Conservation (phyloP, 2,329 filamentous ascomycete species). For the Trichophaea hybrida region DNA sequence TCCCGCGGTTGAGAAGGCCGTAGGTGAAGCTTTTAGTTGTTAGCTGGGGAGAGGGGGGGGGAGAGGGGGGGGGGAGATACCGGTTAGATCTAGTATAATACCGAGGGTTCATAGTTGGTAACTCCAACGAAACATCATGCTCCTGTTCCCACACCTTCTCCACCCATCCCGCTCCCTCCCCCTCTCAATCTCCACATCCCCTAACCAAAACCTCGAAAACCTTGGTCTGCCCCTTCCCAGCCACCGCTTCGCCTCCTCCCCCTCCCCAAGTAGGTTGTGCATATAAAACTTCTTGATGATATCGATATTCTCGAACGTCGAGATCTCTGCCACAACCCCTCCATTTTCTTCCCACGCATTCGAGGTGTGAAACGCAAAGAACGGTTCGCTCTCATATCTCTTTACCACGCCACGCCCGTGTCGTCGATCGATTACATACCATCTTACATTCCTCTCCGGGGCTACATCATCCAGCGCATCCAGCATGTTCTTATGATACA, state of each 20-base stretch:
- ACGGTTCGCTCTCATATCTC: constrained; percentile 50
- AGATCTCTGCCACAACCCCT: constrained; percentile 50
- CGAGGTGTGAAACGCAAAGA: constrained; percentile 67
- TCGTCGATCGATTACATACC: constrained; percentile 60
- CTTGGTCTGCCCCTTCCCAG: constrained; percentile 10
- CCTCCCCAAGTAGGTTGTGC: constrained; percentile 41
- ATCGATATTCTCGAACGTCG: constrained; percentile 53
- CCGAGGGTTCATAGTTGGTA: constrained; percentile 50
- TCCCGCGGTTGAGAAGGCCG: constrained; percentile 41
- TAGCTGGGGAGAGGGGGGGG: constrained; percentile 29
- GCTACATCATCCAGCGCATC: constrained; percentile 55
- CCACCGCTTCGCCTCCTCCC: constrained; percentile 12
- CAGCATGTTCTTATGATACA: constrained; percentile 52
- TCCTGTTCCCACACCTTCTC: constrained; percentile 16
- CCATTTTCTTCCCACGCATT: constrained; percentile 57
- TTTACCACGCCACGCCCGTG: constrained; percentile 45
- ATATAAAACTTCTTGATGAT: constrained; percentile 47
- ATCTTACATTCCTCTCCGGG: constrained; percentile 42
- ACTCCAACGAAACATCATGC: constrained; percentile 33
- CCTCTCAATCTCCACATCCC: not conserved
- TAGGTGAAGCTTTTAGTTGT: constrained; percentile 40
- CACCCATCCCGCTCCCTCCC: constrained; percentile 3
- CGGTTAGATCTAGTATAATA: constrained; percentile 28
- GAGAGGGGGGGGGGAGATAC: constrained; percentile 32
- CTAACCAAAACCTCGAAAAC: constrained; percentile 6